Evolutionary conservation across 2,329 filamentous ascomycete genomes (phyloP).

Genomic region (Fusarium poae): DNA sequence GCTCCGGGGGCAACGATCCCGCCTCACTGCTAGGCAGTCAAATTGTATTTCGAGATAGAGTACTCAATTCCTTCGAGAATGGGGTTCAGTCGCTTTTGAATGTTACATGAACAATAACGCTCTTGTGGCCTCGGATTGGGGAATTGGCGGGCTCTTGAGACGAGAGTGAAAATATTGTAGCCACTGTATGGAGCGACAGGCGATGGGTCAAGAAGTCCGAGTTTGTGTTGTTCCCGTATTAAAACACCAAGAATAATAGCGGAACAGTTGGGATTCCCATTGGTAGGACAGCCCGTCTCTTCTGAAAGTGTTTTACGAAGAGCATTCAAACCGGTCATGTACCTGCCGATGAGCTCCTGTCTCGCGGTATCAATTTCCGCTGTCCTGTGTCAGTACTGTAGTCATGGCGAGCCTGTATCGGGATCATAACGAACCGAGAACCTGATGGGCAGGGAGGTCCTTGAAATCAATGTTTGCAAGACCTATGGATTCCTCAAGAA

Average conservation of each 20-base stretch:
- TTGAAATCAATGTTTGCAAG: rapidly evolving
- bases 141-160: too few relatives aligned
- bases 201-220: background rate
- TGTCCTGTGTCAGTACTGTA: background rate
- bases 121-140: too few relatives aligned
- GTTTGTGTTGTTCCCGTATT: too few relatives aligned
- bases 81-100: too few relatives aligned
- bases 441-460: background rate
- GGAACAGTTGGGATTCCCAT: background rate
- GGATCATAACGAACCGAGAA: background rate
- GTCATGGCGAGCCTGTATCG: rapidly evolving
- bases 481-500: rapidly evolving
- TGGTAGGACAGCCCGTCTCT: rapidly evolving
- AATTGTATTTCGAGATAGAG: too few relatives aligned
- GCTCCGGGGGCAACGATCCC: too few relatives aligned
- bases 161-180: background rate
- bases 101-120: too few relatives aligned
- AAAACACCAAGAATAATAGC: background rate
- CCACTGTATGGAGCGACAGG: background rate
- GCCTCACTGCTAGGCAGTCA: too few relatives aligned
- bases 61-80: too few relatives aligned
- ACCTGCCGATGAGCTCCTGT: background rate
- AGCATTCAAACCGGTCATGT: rapidly evolving
- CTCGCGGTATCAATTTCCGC: background rate
- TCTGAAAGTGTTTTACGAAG: background rate